These are phyloP conservation scores for Ilex aquifolium DNA, from an alignment of 257 asterid species.

Conservation along the genomic window DNA sequence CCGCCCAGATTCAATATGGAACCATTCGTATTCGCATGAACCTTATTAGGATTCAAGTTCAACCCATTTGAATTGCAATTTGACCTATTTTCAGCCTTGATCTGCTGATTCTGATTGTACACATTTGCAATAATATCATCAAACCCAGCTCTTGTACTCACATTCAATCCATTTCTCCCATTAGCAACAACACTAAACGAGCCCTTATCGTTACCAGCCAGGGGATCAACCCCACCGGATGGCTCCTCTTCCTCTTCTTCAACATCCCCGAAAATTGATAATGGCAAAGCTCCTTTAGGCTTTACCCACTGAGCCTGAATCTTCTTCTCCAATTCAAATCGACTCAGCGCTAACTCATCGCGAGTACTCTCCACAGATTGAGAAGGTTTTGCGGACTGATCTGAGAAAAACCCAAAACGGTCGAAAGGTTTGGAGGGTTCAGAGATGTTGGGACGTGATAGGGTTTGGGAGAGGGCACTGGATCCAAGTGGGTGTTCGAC, in stretches of 20 bases:
- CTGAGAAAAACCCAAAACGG: not conserved
- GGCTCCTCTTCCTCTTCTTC: conserved; percentile 38
- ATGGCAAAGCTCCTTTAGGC: conserved; percentile 70
- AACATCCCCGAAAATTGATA: conserved; percentile 61
- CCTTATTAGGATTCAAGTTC: not conserved
- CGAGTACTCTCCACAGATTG: not conserved
- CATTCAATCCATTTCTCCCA: conserved; percentile 20
- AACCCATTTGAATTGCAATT: conserved; percentile 13
- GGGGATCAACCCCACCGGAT: conserved; percentile 15
- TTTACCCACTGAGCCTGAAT: conserved; percentile 37
- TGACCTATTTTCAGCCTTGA: conserved; percentile 18
- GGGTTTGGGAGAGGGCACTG: conserved; percentile 17
- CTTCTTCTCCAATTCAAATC: not conserved
- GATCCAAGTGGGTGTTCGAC: conserved; percentile 46
- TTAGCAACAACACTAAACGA: conserved; percentile 8
- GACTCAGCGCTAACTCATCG: not conserved
- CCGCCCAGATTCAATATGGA: conserved; percentile 2
- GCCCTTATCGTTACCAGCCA: conserved; percentile 15
- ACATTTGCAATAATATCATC: conserved; percentile 28
- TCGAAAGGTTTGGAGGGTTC: conserved; percentile 2
- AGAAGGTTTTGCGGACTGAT: not conserved
- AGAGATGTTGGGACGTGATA: conserved; percentile 30
- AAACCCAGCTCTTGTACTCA: conserved; percentile 20
- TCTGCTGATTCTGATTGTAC: conserved; percentile 26
- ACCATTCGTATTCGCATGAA: conserved; percentile 8